phyloP scores from a whole-genome alignment of 306 rosid genomes.

The Cicer judaicum region DNA sequence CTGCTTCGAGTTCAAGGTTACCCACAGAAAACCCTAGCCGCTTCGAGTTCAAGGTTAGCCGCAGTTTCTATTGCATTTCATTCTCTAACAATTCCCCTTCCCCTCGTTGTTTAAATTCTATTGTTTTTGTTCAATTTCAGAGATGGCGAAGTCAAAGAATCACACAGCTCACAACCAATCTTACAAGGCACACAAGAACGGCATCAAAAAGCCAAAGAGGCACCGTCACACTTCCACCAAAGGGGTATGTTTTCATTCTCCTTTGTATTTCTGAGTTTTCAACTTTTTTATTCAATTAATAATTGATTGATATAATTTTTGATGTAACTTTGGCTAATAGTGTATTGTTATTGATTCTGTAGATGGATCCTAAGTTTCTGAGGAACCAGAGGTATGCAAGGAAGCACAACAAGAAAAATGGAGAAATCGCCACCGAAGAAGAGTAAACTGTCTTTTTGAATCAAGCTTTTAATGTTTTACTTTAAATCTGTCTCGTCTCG shows the following conservation, averaged over 20 bases:
- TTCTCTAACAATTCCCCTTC: too few relatives aligned
- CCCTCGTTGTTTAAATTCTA: too few relatives aligned
- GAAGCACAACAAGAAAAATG: conserved; percentile 85
- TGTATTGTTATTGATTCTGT: not conserved
- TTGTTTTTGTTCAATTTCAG: conserved; percentile 43
- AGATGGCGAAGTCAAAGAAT: conserved; percentile 99
- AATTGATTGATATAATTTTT: not conserved
- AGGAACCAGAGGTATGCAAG: conserved; percentile 99
- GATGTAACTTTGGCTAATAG: not conserved
- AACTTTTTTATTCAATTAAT: not conserved
- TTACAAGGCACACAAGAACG: conserved; percentile 94
- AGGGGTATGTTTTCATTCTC: conserved; percentile 58
- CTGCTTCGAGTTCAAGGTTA: too few relatives aligned
- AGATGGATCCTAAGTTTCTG: conserved; percentile 99
- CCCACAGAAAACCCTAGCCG: too few relatives aligned
- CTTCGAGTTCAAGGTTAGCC: too few relatives aligned
- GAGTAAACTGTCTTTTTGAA: conserved; percentile 51
- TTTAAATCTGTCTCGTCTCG: too few relatives aligned
- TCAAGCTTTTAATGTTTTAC: too few relatives aligned
- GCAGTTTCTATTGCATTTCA: too few relatives aligned
- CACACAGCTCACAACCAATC: conserved; percentile 99
- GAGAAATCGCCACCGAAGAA: conserved; percentile 60
- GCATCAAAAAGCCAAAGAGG: conserved; percentile 94
- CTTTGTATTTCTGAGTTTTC: not conserved
- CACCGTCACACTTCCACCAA: conserved; percentile 98